Base-by-base conservation (phyloP, 441 rosid species). In the Erodium texanum region DNA sequence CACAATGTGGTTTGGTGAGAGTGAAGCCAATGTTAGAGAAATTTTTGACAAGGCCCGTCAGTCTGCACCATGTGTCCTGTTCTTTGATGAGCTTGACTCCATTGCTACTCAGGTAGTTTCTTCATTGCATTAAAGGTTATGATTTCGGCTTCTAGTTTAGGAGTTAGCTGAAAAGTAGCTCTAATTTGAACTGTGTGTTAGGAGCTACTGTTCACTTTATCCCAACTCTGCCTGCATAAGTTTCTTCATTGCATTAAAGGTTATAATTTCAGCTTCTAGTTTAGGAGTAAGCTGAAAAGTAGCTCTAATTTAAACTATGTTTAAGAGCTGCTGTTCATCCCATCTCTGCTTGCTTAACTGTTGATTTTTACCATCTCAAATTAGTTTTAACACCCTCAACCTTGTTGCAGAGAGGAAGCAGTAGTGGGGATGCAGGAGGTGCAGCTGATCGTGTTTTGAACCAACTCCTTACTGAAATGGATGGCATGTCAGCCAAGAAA, bases 1-100 rank as follows among this genome's bases (percentile, higher is more conserved):
- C 6, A 69, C 68, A 2, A 69, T 74, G 77, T 74, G 77, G 73
- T 65, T 74, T 24, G 73, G 77, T 2, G 76, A 73, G 45, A 73
- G 76, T 41, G 73, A 72, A 24, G 75, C 75, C 20, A 72, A 74
- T 69, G 73, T 69, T 1, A 41, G 70, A 27, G 77, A 74, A 0
- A 24, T 65, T 14, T 74, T 73, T 24, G 76, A 73, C 50, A 68
- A 72, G 75, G 71, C 75, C 6, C 62, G 63, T 12, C 67, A 43
- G n/a, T 67, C 68, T 20, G 64, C 74, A 6, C 74, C 75, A 12
- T 67, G 75, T 59, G 75, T 68, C 1, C 62, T 73, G 0, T 67
- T 73, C 56, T 68, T 73, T 18, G 68, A 73, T 34, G 71, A 68
- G 64, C 68, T 73, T 32, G 76, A 73, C 18, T 73, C 71, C 18